Base-by-base conservation (phyloP, 2,329 filamentous ascomycete species). In the Scedosporium minutisporum region DNA sequence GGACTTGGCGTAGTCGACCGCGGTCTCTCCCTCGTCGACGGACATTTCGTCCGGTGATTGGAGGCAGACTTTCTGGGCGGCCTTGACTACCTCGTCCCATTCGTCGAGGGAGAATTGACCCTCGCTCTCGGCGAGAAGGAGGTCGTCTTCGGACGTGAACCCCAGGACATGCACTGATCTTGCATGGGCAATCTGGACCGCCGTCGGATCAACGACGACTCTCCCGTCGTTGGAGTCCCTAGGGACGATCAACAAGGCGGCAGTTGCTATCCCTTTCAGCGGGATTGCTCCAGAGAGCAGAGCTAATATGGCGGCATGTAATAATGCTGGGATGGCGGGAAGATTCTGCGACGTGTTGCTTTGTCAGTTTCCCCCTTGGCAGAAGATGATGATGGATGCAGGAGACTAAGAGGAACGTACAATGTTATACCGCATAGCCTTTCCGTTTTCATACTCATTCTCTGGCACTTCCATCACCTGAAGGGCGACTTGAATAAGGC, bases 221-320 rank as follows among this genome's bases (percentile, higher is more conserved):
- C 74, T 72, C 58, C 73, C 75, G 33, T 70, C 70, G 33, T 73
- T 71, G 63, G 75, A 71, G 65, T 77, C 69, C 57, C 74, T 68
- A 21, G 78, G 72, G 38, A 91, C 78, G 23, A 87, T 86, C 65
- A 91, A 74, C 21, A 89, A 75, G 1, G 83, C 82, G 2, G 90
- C 82, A 18, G 86, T 86, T 53, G 88, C 83, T 12, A 89, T 89
- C 65, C 87, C 85, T 55, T 86, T 87, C 70, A 97, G 81, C 12
- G 93, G 92, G 41, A 97, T 82, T 1, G 89, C 88, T 27, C 90
- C 91, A 53, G 92, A 91, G 42, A 97, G 79, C 16, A 97, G 82
- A 23, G 90, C 87, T 46, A 95, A 78, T 44, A 93, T 78, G 4
- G 90, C 83, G 1, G 92, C 87, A 73, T 97, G 91, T 33, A 97